Conservation (phyloP, 1,139 yeast genomes). For the Taiozyma sp. region DNA sequence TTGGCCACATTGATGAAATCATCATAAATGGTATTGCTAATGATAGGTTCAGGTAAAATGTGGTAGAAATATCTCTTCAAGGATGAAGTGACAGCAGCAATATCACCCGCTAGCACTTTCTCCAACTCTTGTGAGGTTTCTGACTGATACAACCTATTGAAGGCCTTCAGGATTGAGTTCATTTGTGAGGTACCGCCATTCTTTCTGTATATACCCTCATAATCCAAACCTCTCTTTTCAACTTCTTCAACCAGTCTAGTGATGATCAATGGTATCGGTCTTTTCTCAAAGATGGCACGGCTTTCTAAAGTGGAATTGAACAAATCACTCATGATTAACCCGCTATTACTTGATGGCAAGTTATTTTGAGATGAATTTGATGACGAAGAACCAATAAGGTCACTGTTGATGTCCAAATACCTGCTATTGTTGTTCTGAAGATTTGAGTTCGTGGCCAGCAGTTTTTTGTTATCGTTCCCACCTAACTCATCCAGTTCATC, state of each 20-base stretch:
- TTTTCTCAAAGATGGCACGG: constrained; percentile 55
- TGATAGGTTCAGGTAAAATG: constrained; percentile 78
- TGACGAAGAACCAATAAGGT: constrained; percentile 8
- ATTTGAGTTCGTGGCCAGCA: constrained; percentile 15
- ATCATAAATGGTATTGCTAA: constrained; percentile 65
- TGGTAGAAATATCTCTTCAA: constrained; percentile 75
- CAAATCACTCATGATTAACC: constrained; percentile 22
- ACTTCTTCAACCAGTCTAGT: constrained; percentile 73
- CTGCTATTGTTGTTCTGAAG: constrained; percentile 1
- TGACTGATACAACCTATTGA: constrained; percentile 26
- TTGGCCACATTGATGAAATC: constrained; percentile 49
- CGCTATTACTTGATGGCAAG: background rate
- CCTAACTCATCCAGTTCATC: constrained; percentile 29
- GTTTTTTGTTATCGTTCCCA: constrained; percentile 25
- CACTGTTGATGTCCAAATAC: constrained; percentile 7
- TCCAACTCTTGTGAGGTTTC: constrained; percentile 30
- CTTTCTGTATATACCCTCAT: constrained; percentile 87
- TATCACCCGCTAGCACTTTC: constrained; percentile 54
- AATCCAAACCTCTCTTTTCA: constrained; percentile 62
- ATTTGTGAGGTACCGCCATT: constrained; percentile 85
- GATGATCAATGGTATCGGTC: constrained; percentile 63
- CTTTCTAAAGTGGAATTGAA: constrained; percentile 41
- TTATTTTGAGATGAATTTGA: constrained; percentile 3
- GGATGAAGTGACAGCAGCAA: constrained; percentile 82
- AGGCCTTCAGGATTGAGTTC: constrained; percentile 40